Evolutionary conservation across 768 basidiomycete genomes (phyloP).

Genomic region (Macrolepiota dolichaula): DNA sequence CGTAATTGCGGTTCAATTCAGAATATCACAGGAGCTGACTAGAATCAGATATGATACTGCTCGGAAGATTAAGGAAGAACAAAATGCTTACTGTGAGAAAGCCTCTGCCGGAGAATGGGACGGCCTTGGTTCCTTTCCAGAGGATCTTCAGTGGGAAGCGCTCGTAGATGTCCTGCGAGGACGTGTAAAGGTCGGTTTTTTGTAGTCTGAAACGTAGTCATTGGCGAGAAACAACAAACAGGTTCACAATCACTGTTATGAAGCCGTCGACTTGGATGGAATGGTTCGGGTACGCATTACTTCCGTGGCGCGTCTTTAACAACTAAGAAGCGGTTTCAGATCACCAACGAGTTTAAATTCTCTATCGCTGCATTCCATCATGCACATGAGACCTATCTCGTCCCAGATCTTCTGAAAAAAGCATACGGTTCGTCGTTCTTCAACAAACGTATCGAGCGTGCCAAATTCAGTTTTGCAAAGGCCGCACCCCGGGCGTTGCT

Average conservation of each 20-base stretch:
- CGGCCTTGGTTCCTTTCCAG: conserved; percentile 53
- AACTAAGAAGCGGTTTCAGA: conserved; percentile 18
- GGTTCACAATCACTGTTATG: conserved; percentile 58
- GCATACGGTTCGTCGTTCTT: conserved; percentile 45
- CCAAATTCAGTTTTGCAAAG: conserved; percentile 22
- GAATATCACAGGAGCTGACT: conserved; percentile 16
- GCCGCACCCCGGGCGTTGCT: conserved; percentile 66
- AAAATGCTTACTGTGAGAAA: conserved; percentile 60
- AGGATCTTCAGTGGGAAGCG: conserved; percentile 70
- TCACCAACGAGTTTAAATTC: conserved; percentile 69
- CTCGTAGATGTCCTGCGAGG: conserved; percentile 77
- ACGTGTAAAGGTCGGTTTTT: conserved; percentile 53
- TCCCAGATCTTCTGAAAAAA: conserved; percentile 75
- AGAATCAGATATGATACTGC: conserved; percentile 56
- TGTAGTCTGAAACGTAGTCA: not conserved
- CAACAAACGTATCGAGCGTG: not conserved
- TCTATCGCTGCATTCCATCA: conserved; percentile 74
- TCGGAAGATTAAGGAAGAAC: conserved; percentile 54
- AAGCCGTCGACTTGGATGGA: conserved; percentile 67
- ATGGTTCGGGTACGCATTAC: conserved; percentile 50
- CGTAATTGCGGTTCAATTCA: conserved; percentile 27
- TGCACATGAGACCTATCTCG: conserved; percentile 81
- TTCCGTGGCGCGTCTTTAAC: not conserved
- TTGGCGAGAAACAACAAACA: conserved; percentile 14
- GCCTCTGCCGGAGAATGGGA: conserved; percentile 46